phyloP scores from a whole-genome alignment of 306 rosid species.

The Dicorynia guianensis region DNA sequence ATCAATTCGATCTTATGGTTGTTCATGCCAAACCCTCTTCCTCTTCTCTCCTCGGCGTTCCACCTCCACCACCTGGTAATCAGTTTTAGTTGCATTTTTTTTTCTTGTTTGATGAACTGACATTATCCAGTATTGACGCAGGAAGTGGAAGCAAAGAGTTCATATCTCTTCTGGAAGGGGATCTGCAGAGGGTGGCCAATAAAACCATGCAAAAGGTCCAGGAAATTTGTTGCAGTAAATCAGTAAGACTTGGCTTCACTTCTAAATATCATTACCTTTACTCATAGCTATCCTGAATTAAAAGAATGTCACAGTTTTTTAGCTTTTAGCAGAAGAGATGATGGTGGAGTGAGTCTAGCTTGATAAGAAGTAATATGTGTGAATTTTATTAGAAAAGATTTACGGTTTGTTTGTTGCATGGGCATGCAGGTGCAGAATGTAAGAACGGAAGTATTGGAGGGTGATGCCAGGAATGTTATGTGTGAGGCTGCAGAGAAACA shows the following conservation, averaged over 20 bases:
- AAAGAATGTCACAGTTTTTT: too few relatives aligned
- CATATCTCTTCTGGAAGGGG: neutral
- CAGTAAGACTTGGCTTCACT: neutral
- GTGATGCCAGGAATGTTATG: constrained; percentile 20
- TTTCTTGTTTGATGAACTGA: neutral
- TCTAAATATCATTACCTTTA: neutral
- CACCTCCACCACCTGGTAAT: neutral
- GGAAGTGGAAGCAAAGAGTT: constrained; percentile 4
- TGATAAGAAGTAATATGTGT: too few relatives aligned
- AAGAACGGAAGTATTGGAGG: constrained; percentile 23
- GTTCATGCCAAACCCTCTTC: constrained; percentile 22
- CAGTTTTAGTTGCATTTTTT: too few relatives aligned
- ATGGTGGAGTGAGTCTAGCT: too few relatives aligned
- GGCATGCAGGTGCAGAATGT: constrained; percentile 4
- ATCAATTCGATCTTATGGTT: constrained; percentile 4
- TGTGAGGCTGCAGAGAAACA: constrained; percentile 27
- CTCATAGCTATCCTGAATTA: neutral
- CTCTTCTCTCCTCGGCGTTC: neutral
- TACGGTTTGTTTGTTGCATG: too few relatives aligned
- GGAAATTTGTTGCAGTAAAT: constrained; percentile 11
- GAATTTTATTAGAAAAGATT: too few relatives aligned
- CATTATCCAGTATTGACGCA: neutral
- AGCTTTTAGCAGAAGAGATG: too few relatives aligned
- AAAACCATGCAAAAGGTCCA: constrained; percentile 13
- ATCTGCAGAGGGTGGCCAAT: neutral